Evolutionary conservation across 768 basidiomycete species (phyloP), one percentile per base, ranked within the genome.

Genomic region (Phylloporus scabripes): DNA sequence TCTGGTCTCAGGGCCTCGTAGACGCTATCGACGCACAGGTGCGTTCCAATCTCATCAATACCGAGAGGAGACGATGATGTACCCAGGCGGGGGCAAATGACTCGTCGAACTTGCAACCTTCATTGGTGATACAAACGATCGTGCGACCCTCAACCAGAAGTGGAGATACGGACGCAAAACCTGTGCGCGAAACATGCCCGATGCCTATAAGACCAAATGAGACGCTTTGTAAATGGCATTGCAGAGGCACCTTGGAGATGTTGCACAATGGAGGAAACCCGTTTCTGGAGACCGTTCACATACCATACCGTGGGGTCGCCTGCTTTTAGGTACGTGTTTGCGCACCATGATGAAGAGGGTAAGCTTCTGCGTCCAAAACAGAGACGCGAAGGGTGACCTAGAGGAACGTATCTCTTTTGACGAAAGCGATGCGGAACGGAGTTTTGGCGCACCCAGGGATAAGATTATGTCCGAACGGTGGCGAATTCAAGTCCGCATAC

Each of bases 381-480:
- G 56, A 26, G 52, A 53, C 36, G 49, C 37, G 31, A 72, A 76
- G 49, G 76, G 73, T 21, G 85, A 92, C 64, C 87, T 86, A 3
- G 77, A 79, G 59, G 66, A 69, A 17, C 61, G n/a, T n/a, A n/a
- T n/a, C n/a, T n/a, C n/a, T n/a, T n/a, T 91, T 75, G 45, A 82
- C 77, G 18, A 81, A 79, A 45, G 87, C 87, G 9, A 74, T 87
- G 42, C 79, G 81, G 57, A 77, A 78, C 24, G 90, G 90, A 17
- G 85, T 92, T 12, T 77, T 92, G 20, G 88, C 85, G 32, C 76
- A 94, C 7, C 90, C 90, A 6, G 89, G 88, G 11, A 80, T 74
- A 4, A 79, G 79, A 17, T 90, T 88, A 68, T 70, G 82, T 48
- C 85, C 87, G 14, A 80, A 78, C 49, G 80, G n/a, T n/a, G 79